phyloP scores from a whole-genome alignment of 805 yeast genomes.

The Candida dendrica region DNA sequence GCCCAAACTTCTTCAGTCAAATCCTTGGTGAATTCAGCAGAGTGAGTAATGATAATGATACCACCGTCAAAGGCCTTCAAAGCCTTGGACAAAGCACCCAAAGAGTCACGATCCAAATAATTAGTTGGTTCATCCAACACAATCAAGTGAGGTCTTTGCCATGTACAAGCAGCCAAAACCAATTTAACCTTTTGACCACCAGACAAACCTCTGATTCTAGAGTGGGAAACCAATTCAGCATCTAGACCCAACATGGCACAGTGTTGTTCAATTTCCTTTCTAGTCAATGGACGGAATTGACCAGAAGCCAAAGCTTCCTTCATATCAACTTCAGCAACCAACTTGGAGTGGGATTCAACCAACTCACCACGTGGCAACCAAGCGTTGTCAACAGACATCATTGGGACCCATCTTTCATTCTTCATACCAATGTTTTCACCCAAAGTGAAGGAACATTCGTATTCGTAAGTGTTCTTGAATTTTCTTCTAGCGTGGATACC shows the following conservation, averaged over 20 bases:
- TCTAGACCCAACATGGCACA: conserved; percentile 96
- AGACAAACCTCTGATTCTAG: conserved; percentile 99
- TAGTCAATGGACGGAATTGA: conserved; percentile 99
- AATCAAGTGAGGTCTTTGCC: conserved; percentile 99
- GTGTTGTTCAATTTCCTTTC: conserved; percentile 99
- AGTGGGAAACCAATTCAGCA: conserved; percentile 96
- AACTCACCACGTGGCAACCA: conserved; percentile 99
- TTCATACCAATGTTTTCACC: conserved; percentile 99
- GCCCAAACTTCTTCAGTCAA: conserved; percentile 99
- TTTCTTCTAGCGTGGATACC: conserved; percentile 99
- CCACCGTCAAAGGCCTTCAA: conserved; percentile 99
- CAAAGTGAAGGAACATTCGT: conserved; percentile 93
- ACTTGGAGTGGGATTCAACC: conserved; percentile 94
- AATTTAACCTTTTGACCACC: conserved; percentile 99
- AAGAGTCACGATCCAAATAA: conserved; percentile 97
- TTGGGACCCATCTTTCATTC: conserved; percentile 98
- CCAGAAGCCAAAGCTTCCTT: conserved; percentile 99
- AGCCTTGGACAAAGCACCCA: conserved; percentile 96
- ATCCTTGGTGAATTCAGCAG: conserved; percentile 99
- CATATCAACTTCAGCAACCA: conserved; percentile 99
- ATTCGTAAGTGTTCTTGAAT: conserved; percentile 98
- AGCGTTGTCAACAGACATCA: conserved; percentile 99
- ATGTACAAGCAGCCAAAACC: conserved; percentile 99
- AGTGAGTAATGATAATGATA: conserved; percentile 98
- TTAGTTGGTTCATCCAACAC: conserved; percentile 98